Evolutionary conservation across 441 rosid species (phyloP).

Genomic region (Bruguiera hainesii): DNA sequence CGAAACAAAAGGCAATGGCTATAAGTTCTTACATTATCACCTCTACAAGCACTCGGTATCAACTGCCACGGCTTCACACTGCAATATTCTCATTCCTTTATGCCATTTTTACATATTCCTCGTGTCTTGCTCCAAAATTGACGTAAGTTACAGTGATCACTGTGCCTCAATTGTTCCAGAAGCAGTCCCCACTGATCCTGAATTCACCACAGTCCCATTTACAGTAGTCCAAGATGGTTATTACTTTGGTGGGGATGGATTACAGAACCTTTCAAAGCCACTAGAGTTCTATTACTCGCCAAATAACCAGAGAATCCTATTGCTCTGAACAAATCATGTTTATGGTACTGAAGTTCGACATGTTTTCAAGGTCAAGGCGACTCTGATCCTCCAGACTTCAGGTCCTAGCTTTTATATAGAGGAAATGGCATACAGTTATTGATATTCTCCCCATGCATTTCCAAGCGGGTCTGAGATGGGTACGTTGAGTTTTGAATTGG

Average conservation of each 20-base stretch:
- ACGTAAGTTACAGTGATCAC: constrained; percentile 12
- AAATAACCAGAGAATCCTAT: neutral
- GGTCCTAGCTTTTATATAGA: neutral
- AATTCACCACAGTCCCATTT: constrained; percentile 25
- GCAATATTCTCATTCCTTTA: constrained; percentile 9
- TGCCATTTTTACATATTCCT: constrained; percentile 31
- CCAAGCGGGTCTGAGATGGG: constrained; percentile 1
- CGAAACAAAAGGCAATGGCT: neutral
- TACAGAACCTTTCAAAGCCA: constrained; percentile 40
- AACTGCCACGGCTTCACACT: constrained; percentile 12
- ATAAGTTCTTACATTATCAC: neutral
- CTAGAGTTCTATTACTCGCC: constrained; percentile 39
- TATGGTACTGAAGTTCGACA: constrained; percentile 12
- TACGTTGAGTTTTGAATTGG: constrained; percentile 37
- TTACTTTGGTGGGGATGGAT: constrained; percentile 23
- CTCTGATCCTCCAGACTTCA: constrained; percentile 10
- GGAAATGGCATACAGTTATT: neutral
- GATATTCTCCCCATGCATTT: constrained; percentile 1
- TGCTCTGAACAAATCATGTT: constrained; percentile 23
- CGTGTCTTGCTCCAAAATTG: constrained; percentile 23
- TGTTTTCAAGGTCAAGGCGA: constrained; percentile 28
- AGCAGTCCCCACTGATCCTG: constrained; percentile 9
- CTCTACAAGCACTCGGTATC: constrained; percentile 2
- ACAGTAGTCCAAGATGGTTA: constrained; percentile 24
- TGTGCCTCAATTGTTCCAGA: constrained; percentile 25